Conservation (phyloP, 805 yeast genomes). For the Lipomyces spencermartinsiae region DNA sequence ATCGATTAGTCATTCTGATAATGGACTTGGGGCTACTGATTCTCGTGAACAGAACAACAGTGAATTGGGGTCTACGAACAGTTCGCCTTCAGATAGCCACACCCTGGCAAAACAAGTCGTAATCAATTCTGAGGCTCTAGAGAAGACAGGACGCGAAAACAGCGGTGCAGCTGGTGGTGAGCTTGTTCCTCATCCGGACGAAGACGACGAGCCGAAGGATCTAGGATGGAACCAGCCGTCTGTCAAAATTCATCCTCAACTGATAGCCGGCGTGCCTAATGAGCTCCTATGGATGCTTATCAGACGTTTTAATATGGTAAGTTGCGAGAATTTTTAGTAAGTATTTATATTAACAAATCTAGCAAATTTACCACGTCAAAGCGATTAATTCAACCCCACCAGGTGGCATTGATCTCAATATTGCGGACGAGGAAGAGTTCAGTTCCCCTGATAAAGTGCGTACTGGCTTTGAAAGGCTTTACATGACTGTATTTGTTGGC, state of each 20-base stretch:
- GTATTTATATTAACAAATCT: not conserved
- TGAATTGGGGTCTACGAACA: too few relatives aligned
- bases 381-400: not conserved
- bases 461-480: constrained; percentile 20
- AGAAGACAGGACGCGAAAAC: too few relatives aligned
- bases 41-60: too few relatives aligned
- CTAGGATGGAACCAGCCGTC: constrained; percentile 3
- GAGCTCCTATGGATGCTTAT: constrained; percentile 20
- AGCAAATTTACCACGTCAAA: constrained; percentile 24
- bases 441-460: constrained; percentile 28
- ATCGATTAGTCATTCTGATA: too few relatives aligned
- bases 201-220: not conserved
- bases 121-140: too few relatives aligned
- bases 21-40: too few relatives aligned
- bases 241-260: not conserved
- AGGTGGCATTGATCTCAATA: constrained; percentile 20
- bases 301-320: constrained; percentile 25
- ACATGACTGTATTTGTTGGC: constrained; percentile 23
- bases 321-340: not conserved
- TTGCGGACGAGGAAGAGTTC: constrained; percentile 23
- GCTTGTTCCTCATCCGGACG: too few relatives aligned
- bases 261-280: not conserved
- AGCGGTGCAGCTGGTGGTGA: too few relatives aligned
- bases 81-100: too few relatives aligned
- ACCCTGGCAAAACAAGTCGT: too few relatives aligned